Base-by-base conservation (phyloP, 768 basidiomycete genomes). In the Suillus weaverae region DNA sequence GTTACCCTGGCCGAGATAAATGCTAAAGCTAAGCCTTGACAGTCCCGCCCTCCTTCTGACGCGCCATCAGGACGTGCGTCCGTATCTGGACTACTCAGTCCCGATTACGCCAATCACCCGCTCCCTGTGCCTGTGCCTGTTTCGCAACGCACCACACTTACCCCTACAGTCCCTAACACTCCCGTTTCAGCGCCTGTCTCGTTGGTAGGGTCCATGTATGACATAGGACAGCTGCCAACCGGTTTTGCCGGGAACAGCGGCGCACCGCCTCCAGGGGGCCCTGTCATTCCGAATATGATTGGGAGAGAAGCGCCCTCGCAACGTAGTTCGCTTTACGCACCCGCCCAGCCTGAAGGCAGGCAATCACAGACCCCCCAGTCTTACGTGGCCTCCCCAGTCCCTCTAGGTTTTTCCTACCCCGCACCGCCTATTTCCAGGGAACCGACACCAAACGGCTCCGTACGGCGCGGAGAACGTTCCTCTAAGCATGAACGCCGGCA, bases 41-140 rank as follows among this genome's bases (percentile, higher is more conserved):
- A 76, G 75, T 77, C 75, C 53, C 65, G 74, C 62, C 67, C 76
- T 26, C 64, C 76, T 18, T 76, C 75, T 26, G 75, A 76, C 63
- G 76, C 73, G 6, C 74, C 75, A 36, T 77, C 76, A 14, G 69
- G 76, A 26, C 73, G 69, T 13, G 14, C 62, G 39, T 33, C 70
- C 51, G 14, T 30, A 64, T 70, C 54, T 39, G 67, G 68, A 35
- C 48, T 76, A 32, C 44, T 76, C n/a, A 76, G 75, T 61, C 75
- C 75, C 11, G 75, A 76, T 38, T 74, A 76, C 13, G 75, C 75
- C 43, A 43, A 77, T 60, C 68, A 50, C 20, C 70, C 76, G 1
- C 63, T 76, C 16, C 75, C 75, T 16, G 30, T 74, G 4, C 66
- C 76, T 46, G 62, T 64, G 14, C 71, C 69, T 20, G 57, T 33